Evolutionary conservation across 2,329 filamentous ascomycete genomes (phyloP).

Genomic region (Xylaria arbuscula): DNA sequence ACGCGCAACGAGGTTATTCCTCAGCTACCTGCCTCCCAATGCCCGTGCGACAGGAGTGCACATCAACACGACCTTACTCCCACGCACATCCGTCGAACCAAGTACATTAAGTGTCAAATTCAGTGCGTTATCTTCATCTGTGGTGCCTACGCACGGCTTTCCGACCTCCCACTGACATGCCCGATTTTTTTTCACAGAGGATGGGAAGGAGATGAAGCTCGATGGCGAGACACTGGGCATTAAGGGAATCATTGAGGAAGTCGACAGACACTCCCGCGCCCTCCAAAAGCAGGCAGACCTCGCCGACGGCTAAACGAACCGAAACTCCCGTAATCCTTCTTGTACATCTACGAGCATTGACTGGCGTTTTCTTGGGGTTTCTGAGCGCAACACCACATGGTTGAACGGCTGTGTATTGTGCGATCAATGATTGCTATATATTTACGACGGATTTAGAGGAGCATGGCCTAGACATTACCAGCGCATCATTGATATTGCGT

Average conservation of each 20-base stretch:
- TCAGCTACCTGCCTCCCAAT: slow-evolving; percentile 83
- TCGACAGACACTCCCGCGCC: slow-evolving; percentile 86
- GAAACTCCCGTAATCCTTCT: slow-evolving; percentile 23
- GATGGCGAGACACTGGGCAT: slow-evolving; percentile 85
- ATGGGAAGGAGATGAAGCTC: slow-evolving; percentile 89
- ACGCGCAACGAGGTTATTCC: slow-evolving; percentile 87
- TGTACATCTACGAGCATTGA: slow-evolving; percentile 42
- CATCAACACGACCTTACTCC: slow-evolving; percentile 81
- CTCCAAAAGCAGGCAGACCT: slow-evolving; percentile 87
- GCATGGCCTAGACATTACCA: not conserved
- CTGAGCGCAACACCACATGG: slow-evolving; percentile 30
- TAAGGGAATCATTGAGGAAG: slow-evolving; percentile 86
- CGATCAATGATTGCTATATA: not conserved
- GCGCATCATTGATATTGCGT: not conserved
- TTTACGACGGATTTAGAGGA: slow-evolving; percentile 5
- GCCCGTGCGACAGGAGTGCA: slow-evolving; percentile 79
- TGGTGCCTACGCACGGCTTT: not conserved
- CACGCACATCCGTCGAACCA: slow-evolving; percentile 73
- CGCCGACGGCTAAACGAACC: slow-evolving; percentile 53
- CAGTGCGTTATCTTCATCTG: slow-evolving; percentile 66
- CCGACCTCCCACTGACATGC: slow-evolving; percentile 7
- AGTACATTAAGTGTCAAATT: slow-evolving; percentile 83
- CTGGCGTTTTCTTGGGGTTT: slow-evolving; percentile 40
- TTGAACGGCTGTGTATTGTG: slow-evolving; percentile 17
- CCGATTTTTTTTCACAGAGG: slow-evolving; percentile 67